Percentiles rank a stretch among this genome's conserved stretches.
phyloP scores from a whole-genome alignment of 2,329 filamentous ascomycete genomes.

The Chaetomium sp. region DNA sequence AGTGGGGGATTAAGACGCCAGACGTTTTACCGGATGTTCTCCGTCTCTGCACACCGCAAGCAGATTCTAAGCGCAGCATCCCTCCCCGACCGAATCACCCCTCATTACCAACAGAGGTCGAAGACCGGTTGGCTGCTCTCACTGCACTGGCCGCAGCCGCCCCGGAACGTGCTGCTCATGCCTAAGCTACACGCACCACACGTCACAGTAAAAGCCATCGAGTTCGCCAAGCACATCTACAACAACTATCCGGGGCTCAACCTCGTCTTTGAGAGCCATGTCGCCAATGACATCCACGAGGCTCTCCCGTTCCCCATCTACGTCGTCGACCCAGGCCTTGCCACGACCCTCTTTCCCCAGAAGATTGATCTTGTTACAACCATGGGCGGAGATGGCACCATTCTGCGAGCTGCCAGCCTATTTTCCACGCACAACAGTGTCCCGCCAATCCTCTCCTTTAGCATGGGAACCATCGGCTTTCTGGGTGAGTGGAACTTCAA shows the following conservation, averaged over 20 bases:
- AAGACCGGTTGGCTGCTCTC: conserved; percentile 48
- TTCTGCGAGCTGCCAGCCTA: conserved; percentile 75
- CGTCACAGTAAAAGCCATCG: conserved; percentile 46
- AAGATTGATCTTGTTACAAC: conserved; percentile 88
- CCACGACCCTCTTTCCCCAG: conserved; percentile 52
- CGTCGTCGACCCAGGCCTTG: conserved; percentile 41
- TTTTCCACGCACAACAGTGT: conserved; percentile 78
- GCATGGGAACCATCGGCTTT: conserved; percentile 94
- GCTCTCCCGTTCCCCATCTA: conserved; percentile 69
- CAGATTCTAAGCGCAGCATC: conserved; percentile 45
- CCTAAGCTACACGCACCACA: conserved; percentile 52
- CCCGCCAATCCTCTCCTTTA: conserved; percentile 88
- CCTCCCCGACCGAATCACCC: conserved; percentile 52
- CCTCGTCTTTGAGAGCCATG: conserved; percentile 73
- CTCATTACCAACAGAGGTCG: conserved; percentile 54
- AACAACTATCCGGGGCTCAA: conserved; percentile 74
- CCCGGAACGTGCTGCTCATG: conserved; percentile 51
- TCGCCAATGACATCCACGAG: conserved; percentile 65
- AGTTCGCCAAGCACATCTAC: conserved; percentile 64
- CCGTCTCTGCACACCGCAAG: conserved; percentile 37
- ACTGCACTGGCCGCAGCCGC: conserved; percentile 48
- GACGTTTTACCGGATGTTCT: conserved; percentile 38
- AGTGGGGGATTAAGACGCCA: no score
- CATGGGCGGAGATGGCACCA: conserved; percentile 88
- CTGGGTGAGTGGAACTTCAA: conserved; percentile 93